A percentile compares a stretch with the other conserved stretches of the same genome.
Conservation (phyloP, 805 yeast genomes). For the Kodamaea fukazawae region DNA sequence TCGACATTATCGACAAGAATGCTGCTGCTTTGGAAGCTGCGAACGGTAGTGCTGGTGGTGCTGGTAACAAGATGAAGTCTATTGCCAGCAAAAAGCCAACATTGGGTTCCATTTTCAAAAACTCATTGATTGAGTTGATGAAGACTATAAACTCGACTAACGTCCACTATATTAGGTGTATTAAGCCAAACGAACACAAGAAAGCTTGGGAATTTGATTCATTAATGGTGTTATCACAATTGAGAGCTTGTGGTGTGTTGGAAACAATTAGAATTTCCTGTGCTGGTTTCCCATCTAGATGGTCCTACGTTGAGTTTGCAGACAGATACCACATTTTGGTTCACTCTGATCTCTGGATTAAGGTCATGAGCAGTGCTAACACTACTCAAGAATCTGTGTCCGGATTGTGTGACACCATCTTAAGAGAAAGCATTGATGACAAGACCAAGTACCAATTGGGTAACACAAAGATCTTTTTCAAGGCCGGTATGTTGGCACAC, state of each 20-base stretch:
- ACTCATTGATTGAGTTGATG: conserved; percentile 91
- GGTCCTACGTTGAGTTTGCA: conserved; percentile 93
- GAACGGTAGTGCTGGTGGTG: conserved; percentile 15
- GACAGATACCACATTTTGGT: conserved; percentile 82
- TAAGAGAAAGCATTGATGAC: conserved; percentile 62
- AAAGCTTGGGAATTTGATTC: conserved; percentile 96
- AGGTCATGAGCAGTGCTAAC: conserved; percentile 46
- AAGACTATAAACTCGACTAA: conserved; percentile 88
- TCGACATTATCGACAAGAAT: conserved; percentile 61
- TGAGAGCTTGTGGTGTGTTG: conserved; percentile 97
- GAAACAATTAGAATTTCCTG: conserved; percentile 96
- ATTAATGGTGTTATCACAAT: conserved; percentile 89
- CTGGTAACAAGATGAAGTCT: conserved; percentile 25
- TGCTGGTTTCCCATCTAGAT: conserved; percentile 96
- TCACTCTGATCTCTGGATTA: conserved; percentile 65
- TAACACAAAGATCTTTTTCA: conserved; percentile 88
- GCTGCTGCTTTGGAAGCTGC: conserved; percentile 49
- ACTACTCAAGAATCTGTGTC: conserved; percentile 56
- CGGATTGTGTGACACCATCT: conserved; percentile 65
- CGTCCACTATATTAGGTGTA: conserved; percentile 95
- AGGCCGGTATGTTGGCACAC: conserved; percentile 94
- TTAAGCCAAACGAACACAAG: conserved; percentile 92
- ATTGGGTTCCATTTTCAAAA: conserved; percentile 89
- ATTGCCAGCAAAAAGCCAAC: conserved; percentile 78
- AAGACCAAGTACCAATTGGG: conserved; percentile 81